Evolutionary conservation across 2,329 filamentous ascomycete species (phyloP).

Genomic region (Aotearoamyces nothofagi): DNA sequence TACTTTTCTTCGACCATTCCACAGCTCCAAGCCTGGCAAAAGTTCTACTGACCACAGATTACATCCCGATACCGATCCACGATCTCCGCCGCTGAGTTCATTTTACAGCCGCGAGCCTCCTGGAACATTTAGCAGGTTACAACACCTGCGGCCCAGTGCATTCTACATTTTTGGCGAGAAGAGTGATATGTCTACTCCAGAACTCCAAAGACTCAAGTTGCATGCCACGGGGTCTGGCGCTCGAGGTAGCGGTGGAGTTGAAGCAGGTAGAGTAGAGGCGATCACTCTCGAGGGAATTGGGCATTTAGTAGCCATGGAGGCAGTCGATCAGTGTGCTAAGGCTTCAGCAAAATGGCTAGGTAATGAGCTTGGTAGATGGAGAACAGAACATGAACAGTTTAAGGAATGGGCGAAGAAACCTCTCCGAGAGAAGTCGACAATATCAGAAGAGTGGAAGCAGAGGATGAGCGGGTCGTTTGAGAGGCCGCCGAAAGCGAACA

Average conservation of each 20-base stretch:
- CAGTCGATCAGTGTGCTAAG: slow-evolving; percentile 49
- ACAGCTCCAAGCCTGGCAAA: slow-evolving; percentile 11
- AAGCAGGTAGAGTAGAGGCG: slow-evolving; percentile 51
- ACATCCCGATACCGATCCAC: slow-evolving; percentile 18
- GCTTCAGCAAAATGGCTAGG: slow-evolving; percentile 40
- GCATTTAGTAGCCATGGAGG: slow-evolving; percentile 77
- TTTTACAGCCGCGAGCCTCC: slow-evolving; percentile 55
- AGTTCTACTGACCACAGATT: slow-evolving; percentile 29
- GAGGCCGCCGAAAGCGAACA: slow-evolving; percentile 5
- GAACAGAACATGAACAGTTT: slow-evolving; percentile 38
- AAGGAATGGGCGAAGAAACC: slow-evolving; percentile 34
- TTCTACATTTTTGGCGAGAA: slow-evolving; percentile 54
- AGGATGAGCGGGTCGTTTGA: slow-evolving; percentile 8
- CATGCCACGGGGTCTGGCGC: slow-evolving; percentile 45
- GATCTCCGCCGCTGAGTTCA: slow-evolving; percentile 21
- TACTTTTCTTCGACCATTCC: slow-evolving; percentile 50
- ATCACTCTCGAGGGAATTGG: slow-evolving; percentile 50
- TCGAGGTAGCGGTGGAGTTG: slow-evolving; percentile 50
- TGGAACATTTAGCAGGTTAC: slow-evolving; percentile 39
- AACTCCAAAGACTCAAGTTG: slow-evolving; percentile 41
- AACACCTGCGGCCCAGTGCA: slow-evolving; percentile 44
- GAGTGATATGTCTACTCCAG: slow-evolving; percentile 38
- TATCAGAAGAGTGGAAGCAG: slow-evolving; percentile 37
- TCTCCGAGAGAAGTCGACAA: slow-evolving; percentile 37
- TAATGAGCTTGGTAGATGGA: slow-evolving; percentile 40